Percentiles rank a stretch among this genome's conserved stretches.
phyloP scores from a whole-genome alignment of 2,329 filamentous ascomycete genomes.

The Cordyceps militaris region DNA sequence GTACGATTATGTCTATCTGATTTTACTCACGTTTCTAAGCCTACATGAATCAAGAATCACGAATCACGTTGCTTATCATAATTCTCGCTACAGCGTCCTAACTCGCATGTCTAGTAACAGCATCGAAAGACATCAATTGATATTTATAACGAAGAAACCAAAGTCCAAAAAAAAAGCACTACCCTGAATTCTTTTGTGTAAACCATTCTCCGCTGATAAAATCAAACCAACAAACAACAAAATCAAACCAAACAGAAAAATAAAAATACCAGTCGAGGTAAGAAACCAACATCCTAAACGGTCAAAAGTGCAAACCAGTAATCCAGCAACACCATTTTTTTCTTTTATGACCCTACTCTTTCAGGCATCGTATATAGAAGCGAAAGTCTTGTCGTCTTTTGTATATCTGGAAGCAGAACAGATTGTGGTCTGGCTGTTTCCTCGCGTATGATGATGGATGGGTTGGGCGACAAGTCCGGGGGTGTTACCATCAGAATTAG shows the following conservation, averaged over 20 bases:
- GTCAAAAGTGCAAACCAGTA: not conserved
- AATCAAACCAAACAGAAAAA: not conserved
- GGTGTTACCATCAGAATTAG: not conserved
- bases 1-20: not conserved
- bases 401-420: not conserved
- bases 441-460: not conserved
- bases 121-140: not conserved
- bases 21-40: not conserved
- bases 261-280: not conserved
- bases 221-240: not conserved
- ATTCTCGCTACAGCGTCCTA: too few species aligned
- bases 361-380: not conserved
- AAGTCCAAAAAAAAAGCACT: not conserved
- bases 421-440: not conserved
- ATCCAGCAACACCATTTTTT: not conserved
- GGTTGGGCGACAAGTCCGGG: too few species aligned
- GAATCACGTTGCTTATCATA: not conserved
- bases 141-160: not conserved
- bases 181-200: constrained; percentile 12
- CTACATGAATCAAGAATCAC: not conserved
- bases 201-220: constrained; percentile 11
- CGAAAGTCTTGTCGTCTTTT: not conserved
- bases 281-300: not conserved
- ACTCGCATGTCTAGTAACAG: too few species aligned
- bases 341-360: not conserved